phyloP scores from a whole-genome alignment of 805 yeast species.

The Ogataea trehaloabstinens region DNA sequence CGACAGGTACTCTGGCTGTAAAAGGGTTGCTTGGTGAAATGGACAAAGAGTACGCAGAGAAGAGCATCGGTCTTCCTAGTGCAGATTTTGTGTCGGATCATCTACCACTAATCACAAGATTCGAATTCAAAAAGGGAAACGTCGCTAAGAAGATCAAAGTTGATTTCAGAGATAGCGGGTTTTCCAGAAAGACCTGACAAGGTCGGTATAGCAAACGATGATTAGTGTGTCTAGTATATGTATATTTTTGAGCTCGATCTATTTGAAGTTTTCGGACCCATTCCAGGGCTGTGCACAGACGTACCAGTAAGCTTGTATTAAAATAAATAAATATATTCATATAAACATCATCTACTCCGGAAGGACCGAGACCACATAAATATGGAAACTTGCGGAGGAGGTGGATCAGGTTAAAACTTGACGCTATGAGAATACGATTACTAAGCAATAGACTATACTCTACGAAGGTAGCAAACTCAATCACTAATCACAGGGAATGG shows the following conservation, averaged over 20 bases:
- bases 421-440: background rate
- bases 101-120: slow-evolving; percentile 77
- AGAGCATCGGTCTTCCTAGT: slow-evolving; percentile 89
- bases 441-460: background rate
- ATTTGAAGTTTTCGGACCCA: background rate
- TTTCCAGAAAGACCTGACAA: slow-evolving; percentile 29
- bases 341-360: background rate
- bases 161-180: slow-evolving; percentile 28
- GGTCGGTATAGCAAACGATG: no score
- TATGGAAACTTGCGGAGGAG: no score
- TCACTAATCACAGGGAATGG: slow-evolving; percentile 23
- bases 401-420: background rate
- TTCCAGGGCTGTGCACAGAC: background rate
- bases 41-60: slow-evolving; percentile 71
- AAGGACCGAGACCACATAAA: background rate
- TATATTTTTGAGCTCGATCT: no score
- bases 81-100: slow-evolving; percentile 94
- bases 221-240: background rate
- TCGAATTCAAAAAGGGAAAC: slow-evolving; percentile 58
- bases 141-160: slow-evolving; percentile 24
- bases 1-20: slow-evolving; percentile 76
- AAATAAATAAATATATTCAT: background rate
- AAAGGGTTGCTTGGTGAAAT: slow-evolving; percentile 83
- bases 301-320: no score
- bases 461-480: slow-evolving; percentile 11